These are phyloP conservation scores for Euphorbia pulcherrima DNA, from an alignment of 345 rosid genomes.

Conservation along the genomic window DNA sequence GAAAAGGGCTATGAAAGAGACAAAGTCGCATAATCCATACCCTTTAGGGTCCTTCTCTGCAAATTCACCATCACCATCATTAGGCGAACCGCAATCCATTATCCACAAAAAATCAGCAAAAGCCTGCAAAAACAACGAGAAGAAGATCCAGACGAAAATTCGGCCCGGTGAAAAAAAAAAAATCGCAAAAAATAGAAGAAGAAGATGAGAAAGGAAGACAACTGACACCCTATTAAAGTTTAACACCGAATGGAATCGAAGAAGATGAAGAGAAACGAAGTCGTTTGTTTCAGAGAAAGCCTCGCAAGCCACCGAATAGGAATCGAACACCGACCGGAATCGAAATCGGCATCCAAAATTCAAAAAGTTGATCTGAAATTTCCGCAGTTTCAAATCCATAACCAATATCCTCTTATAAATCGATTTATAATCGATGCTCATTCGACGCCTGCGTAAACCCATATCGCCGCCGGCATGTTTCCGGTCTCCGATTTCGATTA, in stretches of 20 bases:
- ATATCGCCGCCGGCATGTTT: slow-evolving; percentile 16
- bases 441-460: slow-evolving; percentile 16
- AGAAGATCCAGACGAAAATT: background rate
- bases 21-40: slow-evolving; percentile 36
- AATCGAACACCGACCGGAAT: slow-evolving; percentile 54
- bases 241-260: slow-evolving; percentile 16
- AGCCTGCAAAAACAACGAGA: slow-evolving; percentile 10
- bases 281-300: slow-evolving; percentile 41
- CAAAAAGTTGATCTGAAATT: slow-evolving; percentile 17
- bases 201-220: background rate
- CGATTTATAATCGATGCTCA: slow-evolving; percentile 1
- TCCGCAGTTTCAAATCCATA: slow-evolving; percentile 20
- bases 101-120: slow-evolving; percentile 30
- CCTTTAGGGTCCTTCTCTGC: slow-evolving; percentile 70
- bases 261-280: slow-evolving; percentile 17
- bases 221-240: slow-evolving; percentile 14
- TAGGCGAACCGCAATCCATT: slow-evolving; percentile 35
- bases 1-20: background rate
- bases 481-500: background rate
- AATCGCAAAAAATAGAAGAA: background rate
- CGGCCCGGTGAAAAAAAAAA: slow-evolving; percentile 11
- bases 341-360: slow-evolving; percentile 41
- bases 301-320: slow-evolving; percentile 48
- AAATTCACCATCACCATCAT: slow-evolving; percentile 33
- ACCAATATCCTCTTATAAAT: background rate